Conservation (phyloP, 2,329 filamentous ascomycete genomes). For the Scleromitrula shiraiana region DNA sequence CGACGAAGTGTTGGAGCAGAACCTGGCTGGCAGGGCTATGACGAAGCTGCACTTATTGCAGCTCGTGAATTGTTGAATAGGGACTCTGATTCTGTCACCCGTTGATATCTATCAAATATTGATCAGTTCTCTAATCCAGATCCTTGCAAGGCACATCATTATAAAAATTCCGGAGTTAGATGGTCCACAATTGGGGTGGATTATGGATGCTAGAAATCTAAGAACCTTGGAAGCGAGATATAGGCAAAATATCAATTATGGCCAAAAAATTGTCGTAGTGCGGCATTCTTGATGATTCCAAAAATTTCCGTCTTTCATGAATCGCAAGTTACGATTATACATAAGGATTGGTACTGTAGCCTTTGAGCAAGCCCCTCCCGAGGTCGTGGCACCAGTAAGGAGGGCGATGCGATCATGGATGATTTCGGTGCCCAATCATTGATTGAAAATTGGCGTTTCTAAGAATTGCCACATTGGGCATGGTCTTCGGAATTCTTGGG, state of each 20-base stretch:
- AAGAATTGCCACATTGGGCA: slow-evolving; percentile 13
- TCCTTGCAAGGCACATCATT: slow-evolving; percentile 17
- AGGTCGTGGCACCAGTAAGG: slow-evolving; percentile 17
- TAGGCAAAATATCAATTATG: slow-evolving; percentile 2
- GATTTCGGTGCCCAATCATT: slow-evolving; percentile 14
- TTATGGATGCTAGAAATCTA: background rate
- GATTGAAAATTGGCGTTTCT: slow-evolving; percentile 5
- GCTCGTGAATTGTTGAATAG: slow-evolving; percentile 45
- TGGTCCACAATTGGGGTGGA: slow-evolving; percentile 12
- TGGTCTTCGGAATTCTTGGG: slow-evolving; percentile 11
- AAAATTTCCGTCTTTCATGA: slow-evolving; percentile 2
- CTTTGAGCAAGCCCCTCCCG: slow-evolving; percentile 8
- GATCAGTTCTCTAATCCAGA: slow-evolving; percentile 7
- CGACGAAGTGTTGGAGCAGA: slow-evolving; percentile 52
- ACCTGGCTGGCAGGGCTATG: slow-evolving; percentile 65
- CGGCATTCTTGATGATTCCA: background rate
- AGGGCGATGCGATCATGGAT: slow-evolving; percentile 6
- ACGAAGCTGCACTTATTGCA: slow-evolving; percentile 62
- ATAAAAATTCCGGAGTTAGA: slow-evolving; percentile 9
- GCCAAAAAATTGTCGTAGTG: no score
- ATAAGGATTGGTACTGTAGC: slow-evolving; percentile 3
- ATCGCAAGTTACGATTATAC: slow-evolving; percentile 5
- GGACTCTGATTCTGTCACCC: slow-evolving; percentile 23
- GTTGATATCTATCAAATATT: slow-evolving; percentile 17
- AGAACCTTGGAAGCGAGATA: background rate